phyloP scores from a whole-genome alignment of 2,329 filamentous ascomycete species.

The Pseudogymnoascus pannorum region DNA sequence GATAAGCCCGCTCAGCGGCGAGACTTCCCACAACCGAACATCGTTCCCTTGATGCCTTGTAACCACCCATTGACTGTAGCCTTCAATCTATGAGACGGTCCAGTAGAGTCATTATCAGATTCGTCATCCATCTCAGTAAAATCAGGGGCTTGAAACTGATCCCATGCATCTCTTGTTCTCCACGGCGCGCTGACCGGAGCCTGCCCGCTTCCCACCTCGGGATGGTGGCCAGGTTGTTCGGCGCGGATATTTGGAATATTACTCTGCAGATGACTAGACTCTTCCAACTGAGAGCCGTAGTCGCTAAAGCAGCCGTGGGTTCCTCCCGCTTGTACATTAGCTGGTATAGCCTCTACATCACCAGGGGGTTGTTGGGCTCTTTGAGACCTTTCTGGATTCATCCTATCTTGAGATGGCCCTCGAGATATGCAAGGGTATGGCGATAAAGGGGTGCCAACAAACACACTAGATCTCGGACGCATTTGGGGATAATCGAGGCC shows the following conservation, averaged over 20 bases:
- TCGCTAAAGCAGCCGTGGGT: background rate
- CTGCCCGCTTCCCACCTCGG: background rate
- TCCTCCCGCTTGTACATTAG: background rate
- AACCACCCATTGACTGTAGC: background rate
- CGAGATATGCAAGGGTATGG: background rate
- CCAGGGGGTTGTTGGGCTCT: background rate
- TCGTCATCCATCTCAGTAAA: background rate
- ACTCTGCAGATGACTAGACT: background rate
- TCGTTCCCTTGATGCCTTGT: background rate
- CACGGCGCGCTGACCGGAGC: background rate
- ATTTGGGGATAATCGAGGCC: background rate
- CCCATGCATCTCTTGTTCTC: background rate
- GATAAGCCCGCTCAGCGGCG: background rate
- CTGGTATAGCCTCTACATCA: background rate
- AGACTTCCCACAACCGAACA: background rate
- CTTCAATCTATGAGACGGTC: background rate
- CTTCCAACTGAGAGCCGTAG: background rate
- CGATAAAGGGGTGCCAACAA: background rate
- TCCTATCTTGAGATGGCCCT: background rate
- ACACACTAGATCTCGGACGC: background rate
- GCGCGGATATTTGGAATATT: background rate
- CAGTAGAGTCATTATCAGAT: background rate
- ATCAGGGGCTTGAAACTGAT: background rate
- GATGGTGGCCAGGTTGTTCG: background rate
- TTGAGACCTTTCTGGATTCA: background rate